Evolutionary conservation across 1,284 basidiomycete genomes (phyloP).

Genomic region (Pseudozyma flocculosa): DNA sequence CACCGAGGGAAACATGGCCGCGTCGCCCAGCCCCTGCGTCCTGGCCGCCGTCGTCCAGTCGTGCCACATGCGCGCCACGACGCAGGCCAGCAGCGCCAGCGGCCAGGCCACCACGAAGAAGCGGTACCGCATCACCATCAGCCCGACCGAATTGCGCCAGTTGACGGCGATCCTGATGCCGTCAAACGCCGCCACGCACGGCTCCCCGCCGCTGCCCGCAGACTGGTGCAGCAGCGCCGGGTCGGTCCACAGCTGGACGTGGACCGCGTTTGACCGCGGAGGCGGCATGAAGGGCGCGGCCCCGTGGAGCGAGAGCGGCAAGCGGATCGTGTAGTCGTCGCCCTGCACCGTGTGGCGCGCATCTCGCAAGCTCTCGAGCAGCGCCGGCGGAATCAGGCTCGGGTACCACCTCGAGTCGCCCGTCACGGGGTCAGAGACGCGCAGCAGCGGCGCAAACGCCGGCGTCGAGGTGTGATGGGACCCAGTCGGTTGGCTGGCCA

Average conservation of each 20-base stretch:
- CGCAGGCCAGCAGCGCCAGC: conserved; percentile 23
- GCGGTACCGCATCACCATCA: conserved; percentile 49
- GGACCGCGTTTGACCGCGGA: background rate
- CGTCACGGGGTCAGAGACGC: conserved; percentile 31
- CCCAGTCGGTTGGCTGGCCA: conserved; percentile 8
- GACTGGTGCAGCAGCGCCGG: conserved; percentile 8
- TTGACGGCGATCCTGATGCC: conserved; percentile 31
- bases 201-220: background rate
- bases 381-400: conserved; percentile 7
- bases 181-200: conserved; percentile 24
- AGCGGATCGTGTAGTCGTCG: conserved; percentile 9
- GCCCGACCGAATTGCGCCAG: conserved; percentile 43
- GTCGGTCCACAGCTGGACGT: conserved; percentile 46
- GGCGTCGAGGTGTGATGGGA: conserved; percentile 8
- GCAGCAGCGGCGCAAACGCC: conserved; percentile 42
- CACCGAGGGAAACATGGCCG: background rate
- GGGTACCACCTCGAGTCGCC: conserved; percentile 49
- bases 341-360: conserved; percentile 5
- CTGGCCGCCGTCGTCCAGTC: conserved; percentile 2
- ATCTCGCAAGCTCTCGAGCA: conserved; percentile 1
- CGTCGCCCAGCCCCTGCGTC: background rate
- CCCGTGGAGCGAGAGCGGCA: conserved; percentile 43
- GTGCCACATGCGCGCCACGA: conserved; percentile 1
- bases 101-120: conserved; percentile 42
- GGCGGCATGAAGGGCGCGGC: conserved; percentile 50